Percentiles rank a stretch among this genome's conserved stretches.
Conservation (phyloP, 768 basidiomycete species). For the Sporobolomyces roseus region DNA sequence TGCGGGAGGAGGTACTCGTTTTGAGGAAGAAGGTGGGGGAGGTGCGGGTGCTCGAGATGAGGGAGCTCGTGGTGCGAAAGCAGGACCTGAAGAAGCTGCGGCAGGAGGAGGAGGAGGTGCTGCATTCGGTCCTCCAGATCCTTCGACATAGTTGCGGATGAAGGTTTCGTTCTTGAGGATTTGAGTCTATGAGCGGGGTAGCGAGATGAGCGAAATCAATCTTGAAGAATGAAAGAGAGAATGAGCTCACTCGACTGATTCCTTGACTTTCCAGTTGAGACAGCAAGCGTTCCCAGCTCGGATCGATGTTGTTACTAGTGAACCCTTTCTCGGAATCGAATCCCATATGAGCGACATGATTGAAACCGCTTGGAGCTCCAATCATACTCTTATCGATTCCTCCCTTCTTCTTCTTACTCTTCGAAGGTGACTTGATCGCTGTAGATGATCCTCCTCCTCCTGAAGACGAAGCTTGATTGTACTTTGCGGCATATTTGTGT, state of each 20-base stretch:
- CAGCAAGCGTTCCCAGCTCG: slow-evolving; percentile 77
- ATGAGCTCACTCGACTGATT: slow-evolving; percentile 53
- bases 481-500: slow-evolving; percentile 38
- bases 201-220: no score
- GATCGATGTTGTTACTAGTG: slow-evolving; percentile 78
- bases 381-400: slow-evolving; percentile 92
- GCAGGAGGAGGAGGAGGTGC: slow-evolving; percentile 28
- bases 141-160: slow-evolving; percentile 76
- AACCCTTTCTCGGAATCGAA: slow-evolving; percentile 83
- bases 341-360: slow-evolving; percentile 92
- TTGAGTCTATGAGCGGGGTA: slow-evolving; percentile 51
- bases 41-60: slow-evolving; percentile 46
- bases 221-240: neutral
- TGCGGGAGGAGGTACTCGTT: slow-evolving; percentile 43
- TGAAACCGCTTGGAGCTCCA: slow-evolving; percentile 73
- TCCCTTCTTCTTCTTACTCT: slow-evolving; percentile 60
- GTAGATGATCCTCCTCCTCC: neutral
- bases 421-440: slow-evolving; percentile 47
- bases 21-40: slow-evolving; percentile 56
- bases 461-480: slow-evolving; percentile 9
- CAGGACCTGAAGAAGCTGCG: slow-evolving; percentile 3
- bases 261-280: slow-evolving; percentile 63
- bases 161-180: slow-evolving; percentile 79
- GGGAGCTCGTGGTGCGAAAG: slow-evolving; percentile 52
- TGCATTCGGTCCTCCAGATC: slow-evolving; percentile 50